Base-by-base conservation (phyloP, 2,329 filamentous ascomycete species). In the Neopestalotiopsis sp. region DNA sequence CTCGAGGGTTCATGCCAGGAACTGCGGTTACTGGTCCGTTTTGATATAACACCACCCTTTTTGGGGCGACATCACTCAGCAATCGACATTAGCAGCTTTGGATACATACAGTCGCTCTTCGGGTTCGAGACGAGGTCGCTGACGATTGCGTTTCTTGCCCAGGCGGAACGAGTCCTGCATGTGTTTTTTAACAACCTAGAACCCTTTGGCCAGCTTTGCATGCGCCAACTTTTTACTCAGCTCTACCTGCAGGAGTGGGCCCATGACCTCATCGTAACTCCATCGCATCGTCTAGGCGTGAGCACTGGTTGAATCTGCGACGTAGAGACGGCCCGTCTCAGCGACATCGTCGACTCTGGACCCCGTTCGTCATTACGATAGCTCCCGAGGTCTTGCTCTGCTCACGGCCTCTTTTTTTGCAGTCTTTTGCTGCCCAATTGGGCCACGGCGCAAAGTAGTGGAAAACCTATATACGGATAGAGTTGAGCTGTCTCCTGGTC, bases 201-300 rank as follows among this genome's bases (percentile, higher is more conserved):
- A 57, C 45, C 24, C 45, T 28, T 49, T 57, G 64, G 45, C n/a
- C 45, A 10, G 57, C 20, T 32, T 32, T 58, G 45, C n/a, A 65
- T 49, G 38, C 65, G 61, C 28, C 32, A 57, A 34, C 65, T 13
- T 45, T 34, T 59, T 30, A 59, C 20, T 53, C 40, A 62, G 13
- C 58, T 59, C 59, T 56, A 42, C 59, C 68, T 63, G 56, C 58
- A 62, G 14, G 45, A 45, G 68, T 69, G 68, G 68, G 61, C 61
- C 68, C 45, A 69, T 69, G 68, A 69, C 68, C 68, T 69, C 68
- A 69, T 64, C 32, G 38, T 53, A 69, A 42, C 68, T 69, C 68
- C 68, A 65, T 65, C 45, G 65, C 61, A 53, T 5, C 53, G 24
- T 66, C 63, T 65, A 69, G 57, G 20, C 40, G 40, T 45, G 61